Conservation (phyloP, 129 eudicot genomes). For the Chrysanthemum seticuspe region DNA sequence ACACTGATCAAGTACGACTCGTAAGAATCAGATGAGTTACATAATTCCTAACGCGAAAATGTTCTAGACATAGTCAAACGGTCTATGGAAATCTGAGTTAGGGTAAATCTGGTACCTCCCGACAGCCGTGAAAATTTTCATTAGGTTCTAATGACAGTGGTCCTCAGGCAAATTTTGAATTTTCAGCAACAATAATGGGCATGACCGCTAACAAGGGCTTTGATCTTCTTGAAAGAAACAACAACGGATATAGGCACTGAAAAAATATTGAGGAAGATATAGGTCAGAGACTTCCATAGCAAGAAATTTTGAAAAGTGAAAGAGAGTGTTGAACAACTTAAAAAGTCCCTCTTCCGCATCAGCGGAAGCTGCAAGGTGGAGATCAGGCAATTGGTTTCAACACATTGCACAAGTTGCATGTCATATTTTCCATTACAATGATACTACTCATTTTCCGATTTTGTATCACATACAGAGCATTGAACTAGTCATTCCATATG, state of each 20-base stretch:
- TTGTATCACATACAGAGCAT: background rate
- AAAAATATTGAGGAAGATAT: slow-evolving; percentile 12
- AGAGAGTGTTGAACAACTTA: background rate
- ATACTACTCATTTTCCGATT: background rate
- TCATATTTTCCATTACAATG: background rate
- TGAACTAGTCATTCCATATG: too few relatives aligned
- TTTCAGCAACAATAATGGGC: slow-evolving; percentile 89
- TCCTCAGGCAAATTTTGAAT: slow-evolving; percentile 93
- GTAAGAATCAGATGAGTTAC: too few relatives aligned
- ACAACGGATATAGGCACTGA: slow-evolving; percentile 90
- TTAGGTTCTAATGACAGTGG: slow-evolving; percentile 85
- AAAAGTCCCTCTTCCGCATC: background rate
- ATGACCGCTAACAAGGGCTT: slow-evolving; percentile 57
- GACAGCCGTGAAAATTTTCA: too few relatives aligned
- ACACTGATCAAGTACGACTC: too few relatives aligned
- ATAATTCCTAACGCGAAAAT: too few relatives aligned
- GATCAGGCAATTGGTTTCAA: too few relatives aligned
- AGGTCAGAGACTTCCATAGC: slow-evolving; percentile 5
- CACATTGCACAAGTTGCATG: background rate
- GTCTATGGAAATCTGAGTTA: too few relatives aligned
- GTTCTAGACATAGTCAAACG: too few relatives aligned
- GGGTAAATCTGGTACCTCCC: too few relatives aligned
- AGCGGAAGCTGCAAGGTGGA: too few relatives aligned
- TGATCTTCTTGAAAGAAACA: slow-evolving; percentile 91
- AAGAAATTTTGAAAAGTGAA: background rate